Conservation (phyloP, 352 stramenopile species). For the Phytophthora agathidicida region DNA sequence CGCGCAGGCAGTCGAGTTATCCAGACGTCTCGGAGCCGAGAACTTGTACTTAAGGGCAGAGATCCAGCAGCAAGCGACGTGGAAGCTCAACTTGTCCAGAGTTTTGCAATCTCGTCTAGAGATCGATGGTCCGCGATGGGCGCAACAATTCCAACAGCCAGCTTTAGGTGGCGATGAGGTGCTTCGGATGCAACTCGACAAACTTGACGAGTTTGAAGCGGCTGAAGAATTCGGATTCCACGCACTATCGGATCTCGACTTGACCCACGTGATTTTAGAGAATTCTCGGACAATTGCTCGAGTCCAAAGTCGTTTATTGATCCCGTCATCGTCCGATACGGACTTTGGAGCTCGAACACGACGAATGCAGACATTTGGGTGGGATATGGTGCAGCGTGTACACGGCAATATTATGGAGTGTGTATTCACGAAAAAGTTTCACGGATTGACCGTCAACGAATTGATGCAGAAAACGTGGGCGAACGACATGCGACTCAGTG, state of each 20-base stretch:
- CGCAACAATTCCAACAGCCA: conserved; percentile 23
- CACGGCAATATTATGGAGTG: conserved; percentile 42
- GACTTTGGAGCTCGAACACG: conserved; percentile 15
- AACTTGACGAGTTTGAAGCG: conserved; percentile 31
- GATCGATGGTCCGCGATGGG: conserved; percentile 19
- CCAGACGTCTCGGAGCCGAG: conserved; percentile 41
- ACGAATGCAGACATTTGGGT: conserved; percentile 37
- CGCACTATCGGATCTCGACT: conserved; percentile 27
- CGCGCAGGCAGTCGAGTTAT: conserved; percentile 28
- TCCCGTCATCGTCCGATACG: conserved; percentile 25
- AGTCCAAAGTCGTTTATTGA: conserved; percentile 29
- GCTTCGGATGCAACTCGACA: conserved; percentile 18
- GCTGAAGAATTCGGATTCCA: conserved; percentile 39
- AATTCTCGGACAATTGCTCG: conserved; percentile 29
- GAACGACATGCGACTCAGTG: conserved; percentile 43
- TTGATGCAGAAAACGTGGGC: conserved; percentile 51
- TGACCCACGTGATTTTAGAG: conserved; percentile 42
- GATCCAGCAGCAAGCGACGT: conserved; percentile 42
- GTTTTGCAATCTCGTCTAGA: conserved; percentile 33
- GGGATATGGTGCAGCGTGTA: conserved; percentile 43
- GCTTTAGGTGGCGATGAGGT: conserved; percentile 9
- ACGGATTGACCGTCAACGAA: conserved; percentile 26
- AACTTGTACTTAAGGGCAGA: conserved; percentile 47
- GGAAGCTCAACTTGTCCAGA: conserved; percentile 38
- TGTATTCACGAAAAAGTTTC: conserved; percentile 46